These are phyloP conservation scores for Backusella parvicylindrica DNA, from an alignment of 192 early-diverging fungal genomes.

Conservation along the genomic window DNA sequence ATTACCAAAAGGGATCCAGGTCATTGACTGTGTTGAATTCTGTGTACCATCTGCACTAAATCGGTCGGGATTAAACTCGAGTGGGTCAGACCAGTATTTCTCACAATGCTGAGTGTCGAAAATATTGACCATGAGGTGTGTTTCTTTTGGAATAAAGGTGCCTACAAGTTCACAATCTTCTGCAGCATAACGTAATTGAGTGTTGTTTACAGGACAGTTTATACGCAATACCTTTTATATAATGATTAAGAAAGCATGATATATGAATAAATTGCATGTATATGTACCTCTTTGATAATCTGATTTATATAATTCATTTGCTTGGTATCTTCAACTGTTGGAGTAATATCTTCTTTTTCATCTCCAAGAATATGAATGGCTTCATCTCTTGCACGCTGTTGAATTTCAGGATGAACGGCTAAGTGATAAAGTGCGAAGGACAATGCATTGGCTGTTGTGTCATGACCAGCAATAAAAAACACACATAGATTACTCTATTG, in stretches of 20 bases:
- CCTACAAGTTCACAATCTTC: slow-evolving; percentile 23
- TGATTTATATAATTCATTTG: slow-evolving; percentile 47
- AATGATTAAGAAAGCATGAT: too few species aligned
- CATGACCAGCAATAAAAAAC: slow-evolving; percentile 58
- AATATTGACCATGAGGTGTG: slow-evolving; percentile 5
- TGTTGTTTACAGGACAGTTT: neutral
- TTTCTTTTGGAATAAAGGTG: slow-evolving; percentile 19
- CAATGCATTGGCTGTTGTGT: slow-evolving; percentile 56
- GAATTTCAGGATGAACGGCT: slow-evolving; percentile 47
- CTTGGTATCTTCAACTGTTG: slow-evolving; percentile 50
- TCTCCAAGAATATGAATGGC: slow-evolving; percentile 52
- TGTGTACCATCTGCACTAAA: slow-evolving; percentile 28
- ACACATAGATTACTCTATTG: slow-evolving; percentile 24
- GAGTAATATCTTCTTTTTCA: slow-evolving; percentile 41
- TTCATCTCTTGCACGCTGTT: slow-evolving; percentile 51
- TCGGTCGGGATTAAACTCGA: slow-evolving; percentile 48
- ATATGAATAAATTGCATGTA: too few species aligned
- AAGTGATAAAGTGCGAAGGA: slow-evolving; percentile 45
- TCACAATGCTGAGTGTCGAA: slow-evolving; percentile 12
- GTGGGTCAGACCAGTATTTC: slow-evolving; percentile 36
- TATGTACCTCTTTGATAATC: slow-evolving; percentile 48
- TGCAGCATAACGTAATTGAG: neutral
- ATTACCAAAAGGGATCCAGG: slow-evolving; percentile 58
- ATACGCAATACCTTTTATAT: slow-evolving; percentile 8
- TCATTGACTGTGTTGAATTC: neutral